Evolutionary conservation across 1,139 yeast species (phyloP).

Genomic region (Saccharomyces hybrid): DNA sequence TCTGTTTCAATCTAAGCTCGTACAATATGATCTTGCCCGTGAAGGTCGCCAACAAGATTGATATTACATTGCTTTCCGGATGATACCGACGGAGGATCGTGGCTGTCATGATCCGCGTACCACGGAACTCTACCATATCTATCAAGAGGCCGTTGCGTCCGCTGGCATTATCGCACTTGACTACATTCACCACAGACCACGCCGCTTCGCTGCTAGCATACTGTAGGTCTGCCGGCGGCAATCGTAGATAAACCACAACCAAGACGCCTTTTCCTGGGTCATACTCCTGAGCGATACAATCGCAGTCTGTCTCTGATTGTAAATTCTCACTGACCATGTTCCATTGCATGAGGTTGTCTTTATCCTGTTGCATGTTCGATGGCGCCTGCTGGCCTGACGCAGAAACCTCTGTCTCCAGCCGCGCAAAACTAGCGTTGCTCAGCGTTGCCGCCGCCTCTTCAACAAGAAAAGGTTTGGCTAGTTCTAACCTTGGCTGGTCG

Average conservation of each 20-base stretch:
- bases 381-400: neutral
- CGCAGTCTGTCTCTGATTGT: neutral
- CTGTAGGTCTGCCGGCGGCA: neutral
- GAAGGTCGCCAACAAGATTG: conserved; percentile 9
- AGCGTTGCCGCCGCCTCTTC: neutral
- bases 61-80: neutral
- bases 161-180: neutral
- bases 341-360: neutral
- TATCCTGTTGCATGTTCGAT: neutral
- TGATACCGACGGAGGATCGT: neutral
- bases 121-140: neutral
- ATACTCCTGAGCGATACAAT: neutral
- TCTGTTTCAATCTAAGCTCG: conserved; percentile 11
- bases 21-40: conserved; percentile 23
- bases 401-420: neutral
- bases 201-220: neutral
- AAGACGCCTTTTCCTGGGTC: neutral
- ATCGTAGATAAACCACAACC: neutral
- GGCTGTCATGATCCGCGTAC: neutral
- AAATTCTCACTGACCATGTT: neutral
- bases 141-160: neutral
- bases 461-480: neutral
- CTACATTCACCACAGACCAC: neutral
- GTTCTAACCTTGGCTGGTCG: neutral
- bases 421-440: neutral